Evolutionary conservation across 768 basidiomycete species (phyloP), one percentile per base, ranked within the genome.

Genomic region (Phanerodontia chrysosporium): DNA sequence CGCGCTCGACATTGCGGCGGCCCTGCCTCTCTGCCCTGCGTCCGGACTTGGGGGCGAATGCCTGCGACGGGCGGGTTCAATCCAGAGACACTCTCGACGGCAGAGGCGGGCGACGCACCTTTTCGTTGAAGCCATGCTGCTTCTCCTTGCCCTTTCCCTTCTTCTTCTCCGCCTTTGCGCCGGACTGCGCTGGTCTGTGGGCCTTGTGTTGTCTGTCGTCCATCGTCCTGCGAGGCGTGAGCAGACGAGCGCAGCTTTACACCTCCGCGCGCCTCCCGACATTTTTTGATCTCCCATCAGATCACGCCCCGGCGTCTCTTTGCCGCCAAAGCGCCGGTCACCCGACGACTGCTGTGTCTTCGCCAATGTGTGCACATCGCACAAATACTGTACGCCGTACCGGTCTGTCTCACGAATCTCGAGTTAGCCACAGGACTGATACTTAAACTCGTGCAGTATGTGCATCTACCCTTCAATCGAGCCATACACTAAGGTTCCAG

Each of bases 11-110:
- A 58, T 91, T 95, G 55, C 97, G 81, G 21, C 96, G 82, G 8
- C 91, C 95, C 70, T 95, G 90, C 30, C 84, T 78, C 66, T 97
- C 92, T 44, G 96, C 97, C 53, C 86, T 80, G 60, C 92, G 85
- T 62, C 92, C 96, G 35, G 94, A 97, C 74, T 83, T 89, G 30
- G 89, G 91, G 16, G 94, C 95, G 73, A 98, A 98, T 1, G 96
- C 96, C 94, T 89, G 64, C 28, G 45, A 60, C n/a, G 29, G 18
- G n/a, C 28, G 8, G n/a, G 29, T 30, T 21, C 28, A 51, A n/a
- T 13, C 27, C 30, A n/a, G 2, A 5, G 28, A n/a, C n/a, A n/a
- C n/a, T 8, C 30, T 30, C 21, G 36, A 58, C 21, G 22, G n/a
- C 36, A 32, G 9, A 27, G 39, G 28, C 30, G 30, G 35, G 22